These are phyloP conservation scores for Plicaturopsis crispa DNA, from an alignment of 768 basidiomycete species.

Conservation along the genomic window DNA sequence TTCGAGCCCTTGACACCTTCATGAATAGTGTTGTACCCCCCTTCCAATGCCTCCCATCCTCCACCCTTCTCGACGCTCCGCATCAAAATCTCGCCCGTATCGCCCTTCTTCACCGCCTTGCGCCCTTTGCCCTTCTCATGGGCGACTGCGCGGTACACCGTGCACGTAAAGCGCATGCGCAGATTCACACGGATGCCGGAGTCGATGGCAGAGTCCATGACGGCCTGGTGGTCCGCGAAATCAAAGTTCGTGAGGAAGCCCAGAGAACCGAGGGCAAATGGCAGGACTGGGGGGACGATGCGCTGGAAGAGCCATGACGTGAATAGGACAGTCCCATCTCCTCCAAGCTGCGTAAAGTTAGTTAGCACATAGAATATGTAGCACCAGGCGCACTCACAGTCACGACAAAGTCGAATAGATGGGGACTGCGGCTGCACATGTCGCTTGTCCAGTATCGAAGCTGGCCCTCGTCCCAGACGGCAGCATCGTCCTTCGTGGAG, in stretches of 20 bases:
- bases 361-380: no score
- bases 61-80: slow-evolving; percentile 83
- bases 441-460: slow-evolving; percentile 95
- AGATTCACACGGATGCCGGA: slow-evolving; percentile 94
- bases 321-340: slow-evolving; percentile 97
- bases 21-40: slow-evolving; percentile 48
- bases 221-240: slow-evolving; percentile 75
- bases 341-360: slow-evolving; percentile 72
- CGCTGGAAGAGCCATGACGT: slow-evolving; percentile 99
- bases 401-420: slow-evolving; percentile 95
- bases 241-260: slow-evolving; percentile 98
- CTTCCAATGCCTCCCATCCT: slow-evolving; percentile 96
- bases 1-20: slow-evolving; percentile 46
- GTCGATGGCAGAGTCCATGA: slow-evolving; percentile 85
- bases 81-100: slow-evolving; percentile 97
- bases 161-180: slow-evolving; percentile 99
- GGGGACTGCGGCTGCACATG: slow-evolving; percentile 87
- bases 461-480: slow-evolving; percentile 68
- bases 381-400: slow-evolving; percentile 73
- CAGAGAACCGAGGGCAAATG: slow-evolving; percentile 94
- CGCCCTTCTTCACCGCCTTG: slow-evolving; percentile 86
- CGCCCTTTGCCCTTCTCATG: slow-evolving; percentile 60
- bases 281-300: slow-evolving; percentile 96
- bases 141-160: slow-evolving; percentile 87
- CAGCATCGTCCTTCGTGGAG: slow-evolving; percentile 35